These are phyloP conservation scores for Phytophthora sojae DNA, from an alignment of 352 stramenopile genomes.

Conservation along the genomic window DNA sequence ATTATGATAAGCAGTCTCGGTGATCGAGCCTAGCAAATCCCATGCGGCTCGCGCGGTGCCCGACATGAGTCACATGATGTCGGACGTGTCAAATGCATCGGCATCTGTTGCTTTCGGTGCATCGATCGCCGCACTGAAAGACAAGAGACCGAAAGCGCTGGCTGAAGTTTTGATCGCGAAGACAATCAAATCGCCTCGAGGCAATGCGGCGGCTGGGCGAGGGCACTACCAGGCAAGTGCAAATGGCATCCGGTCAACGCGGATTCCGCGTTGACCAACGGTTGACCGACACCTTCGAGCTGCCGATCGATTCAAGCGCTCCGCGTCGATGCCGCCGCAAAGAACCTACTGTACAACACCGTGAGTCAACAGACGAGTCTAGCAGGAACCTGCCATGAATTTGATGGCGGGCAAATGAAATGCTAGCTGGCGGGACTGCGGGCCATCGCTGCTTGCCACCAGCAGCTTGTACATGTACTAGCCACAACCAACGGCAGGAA, in stretches of 20 bases:
- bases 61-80: background rate
- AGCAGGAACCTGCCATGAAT: background rate
- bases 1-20: background rate
- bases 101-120: conserved; percentile 18
- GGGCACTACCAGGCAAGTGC: too few relatives aligned
- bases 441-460: too few relatives aligned
- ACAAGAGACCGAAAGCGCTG: background rate
- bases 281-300: background rate
- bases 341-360: background rate
- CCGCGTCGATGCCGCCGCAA: background rate
- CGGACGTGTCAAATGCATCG: background rate
- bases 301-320: background rate
- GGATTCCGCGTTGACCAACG: too few relatives aligned
- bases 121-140: conserved; percentile 18
- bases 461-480: too few relatives aligned
- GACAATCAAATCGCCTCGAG: too few relatives aligned
- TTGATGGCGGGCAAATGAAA: background rate
- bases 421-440: too few relatives aligned
- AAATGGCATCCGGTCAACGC: too few relatives aligned
- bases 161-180: background rate
- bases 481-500: too few relatives aligned
- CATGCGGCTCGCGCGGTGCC: background rate
- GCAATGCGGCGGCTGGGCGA: too few relatives aligned
- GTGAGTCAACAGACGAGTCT: background rate
- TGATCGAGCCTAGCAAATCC: conserved; percentile 14